Percentiles rank a stretch among this genome's conserved stretches.
These are phyloP conservation scores for Candida chilensis DNA, from an alignment of 805 yeast genomes.

Conservation along the genomic window DNA sequence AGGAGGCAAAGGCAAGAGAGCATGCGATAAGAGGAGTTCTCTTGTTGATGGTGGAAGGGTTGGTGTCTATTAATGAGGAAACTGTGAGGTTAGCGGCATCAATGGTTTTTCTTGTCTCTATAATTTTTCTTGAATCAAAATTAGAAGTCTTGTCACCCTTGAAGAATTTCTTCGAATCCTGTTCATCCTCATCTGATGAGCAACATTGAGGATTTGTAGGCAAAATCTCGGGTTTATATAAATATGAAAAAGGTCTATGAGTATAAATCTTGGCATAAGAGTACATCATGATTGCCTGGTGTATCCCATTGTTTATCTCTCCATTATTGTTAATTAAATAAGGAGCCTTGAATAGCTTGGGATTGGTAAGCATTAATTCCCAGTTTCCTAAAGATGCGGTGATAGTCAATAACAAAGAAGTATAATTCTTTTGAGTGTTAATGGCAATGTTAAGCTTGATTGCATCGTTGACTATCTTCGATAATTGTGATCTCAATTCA, in stretches of 20 bases:
- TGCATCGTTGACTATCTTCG: conserved; percentile 39
- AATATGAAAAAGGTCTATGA: conserved; percentile 42
- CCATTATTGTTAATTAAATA: conserved; percentile 32
- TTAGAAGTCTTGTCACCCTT: conserved; percentile 11
- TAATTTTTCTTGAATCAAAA: conserved; percentile 32
- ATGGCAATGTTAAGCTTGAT: conserved; percentile 37
- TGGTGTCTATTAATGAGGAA: conserved; percentile 35
- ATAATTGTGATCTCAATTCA: conserved; percentile 33
- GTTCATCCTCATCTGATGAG: no score
- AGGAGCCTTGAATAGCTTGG: conserved; percentile 30
- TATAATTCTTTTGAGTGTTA: conserved; percentile 25
- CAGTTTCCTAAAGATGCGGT: conserved; percentile 40
- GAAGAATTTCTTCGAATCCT: conserved; percentile 5
- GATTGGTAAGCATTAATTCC: conserved; percentile 37
- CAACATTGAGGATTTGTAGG: conserved; percentile 28
- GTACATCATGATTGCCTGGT: conserved; percentile 36
- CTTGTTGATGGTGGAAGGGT: conserved; percentile 27
- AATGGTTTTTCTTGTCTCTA: conserved; percentile 44
- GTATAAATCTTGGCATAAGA: conserved; percentile 47
- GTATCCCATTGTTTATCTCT: conserved; percentile 42
- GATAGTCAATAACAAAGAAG: conserved; percentile 21
- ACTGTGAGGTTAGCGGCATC: conserved; percentile 44
- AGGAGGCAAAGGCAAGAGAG: conserved; percentile 40
- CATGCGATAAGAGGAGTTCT: conserved; percentile 47
- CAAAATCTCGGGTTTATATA: conserved; percentile 36